Conservation (phyloP, 2,329 filamentous ascomycete species). For the Aureobasidium zeae region DNA sequence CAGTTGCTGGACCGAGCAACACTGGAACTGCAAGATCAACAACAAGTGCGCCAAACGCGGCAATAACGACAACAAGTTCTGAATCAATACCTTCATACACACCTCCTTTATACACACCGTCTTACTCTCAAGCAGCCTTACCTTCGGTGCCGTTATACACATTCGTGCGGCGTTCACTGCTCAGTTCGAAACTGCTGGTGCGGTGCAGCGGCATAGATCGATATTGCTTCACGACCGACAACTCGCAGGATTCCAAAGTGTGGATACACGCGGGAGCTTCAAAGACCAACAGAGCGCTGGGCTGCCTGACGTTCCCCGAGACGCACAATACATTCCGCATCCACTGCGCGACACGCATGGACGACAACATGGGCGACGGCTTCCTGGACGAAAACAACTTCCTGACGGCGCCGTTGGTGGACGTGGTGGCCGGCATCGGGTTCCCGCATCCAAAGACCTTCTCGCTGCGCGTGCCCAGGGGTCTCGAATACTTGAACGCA, state of each 20-base stretch:
- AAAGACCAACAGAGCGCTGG: not conserved
- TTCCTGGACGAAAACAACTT: not conserved
- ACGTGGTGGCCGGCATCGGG: conserved; percentile 7
- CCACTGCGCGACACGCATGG: not conserved
- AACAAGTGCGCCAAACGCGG: too few species aligned
- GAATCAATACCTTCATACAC: not conserved
- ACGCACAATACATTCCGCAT: conserved; percentile 8
- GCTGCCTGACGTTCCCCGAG: conserved; percentile 1
- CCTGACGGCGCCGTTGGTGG: not conserved
- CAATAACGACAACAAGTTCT: not conserved
- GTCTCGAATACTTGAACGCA: not conserved
- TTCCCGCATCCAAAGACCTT: conserved; percentile 8
- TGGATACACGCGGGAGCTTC: conserved; percentile 14
- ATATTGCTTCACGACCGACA: conserved; percentile 10
- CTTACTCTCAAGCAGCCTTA: not conserved
- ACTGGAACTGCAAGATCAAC: too few species aligned
- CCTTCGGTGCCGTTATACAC: not conserved
- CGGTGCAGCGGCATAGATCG: conserved; percentile 1
- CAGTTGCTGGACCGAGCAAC: too few species aligned
- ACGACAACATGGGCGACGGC: not conserved
- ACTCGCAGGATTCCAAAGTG: not conserved
- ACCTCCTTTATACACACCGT: not conserved
- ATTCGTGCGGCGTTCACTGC: not conserved
- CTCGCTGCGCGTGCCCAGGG: not conserved
- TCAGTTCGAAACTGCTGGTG: conserved; percentile 4